A percentile compares a stretch with the other conserved stretches of the same genome.
Evolutionary conservation across 805 yeast genomes (phyloP).

Genomic region (Kuraishia floccosa): DNA sequence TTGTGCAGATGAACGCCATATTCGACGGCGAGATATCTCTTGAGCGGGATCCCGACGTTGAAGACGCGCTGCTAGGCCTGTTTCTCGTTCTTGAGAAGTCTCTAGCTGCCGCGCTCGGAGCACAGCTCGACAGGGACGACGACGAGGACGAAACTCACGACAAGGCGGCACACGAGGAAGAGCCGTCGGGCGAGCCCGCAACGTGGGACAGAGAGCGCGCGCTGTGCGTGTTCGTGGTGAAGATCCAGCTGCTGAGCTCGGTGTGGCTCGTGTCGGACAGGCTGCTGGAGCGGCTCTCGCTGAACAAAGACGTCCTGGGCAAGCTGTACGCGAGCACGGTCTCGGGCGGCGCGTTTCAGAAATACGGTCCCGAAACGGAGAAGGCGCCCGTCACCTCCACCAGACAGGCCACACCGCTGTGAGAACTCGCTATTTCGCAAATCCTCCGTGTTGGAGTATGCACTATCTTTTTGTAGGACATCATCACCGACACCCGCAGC

Average conservation of each 20-base stretch:
- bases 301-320: constrained; percentile 14
- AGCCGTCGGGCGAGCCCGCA: constrained; percentile 6
- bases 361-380: no score
- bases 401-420: no score
- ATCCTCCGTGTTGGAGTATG: no score
- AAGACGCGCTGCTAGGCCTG: constrained; percentile 22
- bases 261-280: constrained; percentile 7
- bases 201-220: constrained; percentile 6
- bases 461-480: no score
- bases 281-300: constrained; percentile 9
- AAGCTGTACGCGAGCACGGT: constrained; percentile 22
- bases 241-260: constrained; percentile 10
- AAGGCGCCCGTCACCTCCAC: no score
- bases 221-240: constrained; percentile 12
- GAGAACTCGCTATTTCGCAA: no score
- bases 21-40: constrained; percentile 17
- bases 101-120: constrained; percentile 21
- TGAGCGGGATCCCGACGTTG: no score
- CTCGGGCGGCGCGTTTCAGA: no score
- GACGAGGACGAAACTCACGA: constrained; percentile 27
- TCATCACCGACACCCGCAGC: no score
- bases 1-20: constrained; percentile 18
- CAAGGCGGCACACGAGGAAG: constrained; percentile 4
- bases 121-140: constrained; percentile 37
- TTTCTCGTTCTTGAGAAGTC: constrained; percentile 39